Evolutionary conservation across 306 rosid genomes (phyloP), one percentile per base, ranked within the genome.

Genomic region (Cucumis melo): DNA sequence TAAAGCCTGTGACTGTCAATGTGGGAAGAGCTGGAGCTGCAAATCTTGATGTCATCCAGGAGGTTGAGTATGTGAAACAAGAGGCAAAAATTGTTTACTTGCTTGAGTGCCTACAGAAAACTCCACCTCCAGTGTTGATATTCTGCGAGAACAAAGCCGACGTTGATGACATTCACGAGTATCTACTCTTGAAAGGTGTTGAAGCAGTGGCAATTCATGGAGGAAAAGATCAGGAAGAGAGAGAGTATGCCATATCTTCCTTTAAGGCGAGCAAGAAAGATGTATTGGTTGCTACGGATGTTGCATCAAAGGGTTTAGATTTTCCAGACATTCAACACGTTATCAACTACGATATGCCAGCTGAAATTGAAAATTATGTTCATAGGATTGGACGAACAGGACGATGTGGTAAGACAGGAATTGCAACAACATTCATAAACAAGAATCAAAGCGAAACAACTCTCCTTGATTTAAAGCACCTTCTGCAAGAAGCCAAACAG

Each of bases 11-110:
- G 1, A 85, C 88, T 1, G 96, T 93, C 53, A 93, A 91, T 11
- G 98, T 91, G 78, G 98, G 98, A 65, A 82, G 97, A 75, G 97
- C 98, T 6, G 98, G 97, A 38, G 97, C 98, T 2, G 96, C 97
- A 29, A 93, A 91, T 78, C 94, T 90, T 53, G 98, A 90, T 74
- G 98, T 93, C 1, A 93, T 91, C 62, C 97, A 91, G 78, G 98
- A 91, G 79, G 97, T 93, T 12, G 97, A 93, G 86, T 91, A 93
- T 77, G 98, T 90, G 58, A 93, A 90, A 82, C 97, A 93, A 80
- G 98, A 93, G 81, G 97, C 96, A 1, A 93, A 93, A 74, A 90
- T 90, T 48, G 96, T 91, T 23, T 93, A 93, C 80, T 96, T 93
- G 67, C 97, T 93, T 3, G 96, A 87, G 79, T 93, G 97, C 83